Conservation (phyloP, 1,139 yeast species). For the Sugiyamaella japonica region DNA sequence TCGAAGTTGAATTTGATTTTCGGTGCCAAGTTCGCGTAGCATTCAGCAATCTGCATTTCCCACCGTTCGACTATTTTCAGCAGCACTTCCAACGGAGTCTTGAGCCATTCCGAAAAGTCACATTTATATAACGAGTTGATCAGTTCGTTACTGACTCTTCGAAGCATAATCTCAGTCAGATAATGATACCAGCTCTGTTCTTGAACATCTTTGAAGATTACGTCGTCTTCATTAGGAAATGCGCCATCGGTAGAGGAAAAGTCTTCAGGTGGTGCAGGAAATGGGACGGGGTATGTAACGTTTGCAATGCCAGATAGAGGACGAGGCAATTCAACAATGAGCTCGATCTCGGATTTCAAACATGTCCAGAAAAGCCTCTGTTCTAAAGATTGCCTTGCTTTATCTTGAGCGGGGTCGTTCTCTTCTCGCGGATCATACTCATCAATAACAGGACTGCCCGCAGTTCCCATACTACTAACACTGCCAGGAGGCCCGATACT, state of each 20-base stretch:
- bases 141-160: constrained; percentile 21
- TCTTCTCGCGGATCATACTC: constrained; percentile 8
- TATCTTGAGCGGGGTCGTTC: constrained; percentile 14
- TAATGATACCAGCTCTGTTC: constrained; percentile 27
- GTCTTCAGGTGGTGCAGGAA: constrained; percentile 26
- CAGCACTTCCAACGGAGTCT: constrained; percentile 21
- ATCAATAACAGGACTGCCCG: constrained; percentile 10
- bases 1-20: constrained; percentile 21
- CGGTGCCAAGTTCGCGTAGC: constrained; percentile 24
- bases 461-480: constrained; percentile 12
- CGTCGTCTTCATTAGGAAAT: constrained; percentile 22
- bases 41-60: constrained; percentile 25
- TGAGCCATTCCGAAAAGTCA: constrained; percentile 24
- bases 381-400: constrained; percentile 19
- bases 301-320: constrained; percentile 26
- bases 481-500: constrained; percentile 5
- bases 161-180: constrained; percentile 24
- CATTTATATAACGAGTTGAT: constrained; percentile 22
- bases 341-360: constrained; percentile 25
- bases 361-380: constrained; percentile 27
- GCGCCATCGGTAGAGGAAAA: constrained; percentile 20
- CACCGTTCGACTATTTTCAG: constrained; percentile 22
- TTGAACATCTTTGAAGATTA: constrained; percentile 19
- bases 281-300: constrained; percentile 24
- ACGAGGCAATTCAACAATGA: constrained; percentile 23